Percentiles rank a stretch among this genome's conserved stretches.
phyloP scores from a whole-genome alignment of 805 yeast species.

The Cyberlindnera bimundalis region DNA sequence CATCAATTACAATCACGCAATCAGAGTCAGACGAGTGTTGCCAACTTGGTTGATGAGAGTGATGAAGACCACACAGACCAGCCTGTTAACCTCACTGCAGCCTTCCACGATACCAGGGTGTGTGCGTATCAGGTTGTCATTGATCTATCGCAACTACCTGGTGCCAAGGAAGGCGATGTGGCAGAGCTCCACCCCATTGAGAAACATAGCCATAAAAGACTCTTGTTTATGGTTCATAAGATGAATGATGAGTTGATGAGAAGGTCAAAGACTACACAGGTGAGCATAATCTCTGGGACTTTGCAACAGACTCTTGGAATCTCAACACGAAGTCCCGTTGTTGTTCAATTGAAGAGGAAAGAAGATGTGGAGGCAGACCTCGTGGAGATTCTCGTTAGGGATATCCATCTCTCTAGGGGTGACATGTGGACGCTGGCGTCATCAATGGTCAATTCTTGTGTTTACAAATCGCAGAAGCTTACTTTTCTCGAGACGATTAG shows the following conservation, averaged over 20 bases:
- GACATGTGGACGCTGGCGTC: conserved; percentile 88
- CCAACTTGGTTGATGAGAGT: background rate
- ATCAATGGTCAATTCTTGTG: conserved; percentile 55
- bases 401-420: conserved; percentile 78
- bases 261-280: conserved; percentile 34
- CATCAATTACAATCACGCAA: background rate
- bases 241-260: conserved; percentile 30
- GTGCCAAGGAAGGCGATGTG: conserved; percentile 67
- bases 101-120: conserved; percentile 63
- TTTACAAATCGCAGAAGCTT: conserved; percentile 62
- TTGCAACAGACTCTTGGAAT: conserved; percentile 59
- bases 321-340: conserved; percentile 63
- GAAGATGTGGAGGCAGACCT: conserved; percentile 68
- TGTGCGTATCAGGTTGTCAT: conserved; percentile 58
- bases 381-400: conserved; percentile 77
- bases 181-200: conserved; percentile 58
- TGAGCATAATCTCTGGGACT: conserved; percentile 60
- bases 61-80: conserved; percentile 13
- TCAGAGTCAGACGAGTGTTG: conserved; percentile 1
- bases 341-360: conserved; percentile 45
- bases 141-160: conserved; percentile 57
- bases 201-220: conserved; percentile 32
- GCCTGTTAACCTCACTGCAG: conserved; percentile 19
- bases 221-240: conserved; percentile 42
- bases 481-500: conserved; percentile 61